Evolutionary conservation across 768 basidiomycete genomes (phyloP), one percentile per base, ranked within the genome.

Genomic region (Auricularia heimuer): DNA sequence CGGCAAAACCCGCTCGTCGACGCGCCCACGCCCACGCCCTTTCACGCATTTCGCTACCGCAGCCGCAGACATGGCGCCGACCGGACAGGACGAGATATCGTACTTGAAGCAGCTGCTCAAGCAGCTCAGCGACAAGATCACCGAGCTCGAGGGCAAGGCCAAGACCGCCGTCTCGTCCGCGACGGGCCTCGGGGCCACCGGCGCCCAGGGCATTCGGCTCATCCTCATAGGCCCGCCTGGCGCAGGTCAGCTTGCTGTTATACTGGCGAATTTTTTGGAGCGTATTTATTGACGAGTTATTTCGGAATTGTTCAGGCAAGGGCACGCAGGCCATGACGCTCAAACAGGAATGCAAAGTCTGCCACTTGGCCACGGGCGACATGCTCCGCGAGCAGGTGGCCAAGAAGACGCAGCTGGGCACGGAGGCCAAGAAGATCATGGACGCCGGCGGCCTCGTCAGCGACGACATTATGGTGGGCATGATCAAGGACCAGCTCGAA

Each of bases 321-420:
- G 97, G 97, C 34, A 99, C 97, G 2, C 97, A 99, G 76, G 97
- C 94, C 0, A 96, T 97, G 4, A 84, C 82, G 74, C 94, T 99
- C 79, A 86, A 88, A 63, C 87, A 93, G 68, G 84, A 91, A 72
- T 99, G 90, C 81, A 95, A 94, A 73, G 86, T 99, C 56, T 99
- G 97, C 81, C 97, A 99, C 79, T 81, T 99, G 70, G 96, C 97
- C 33, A 99, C 97, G 36, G 97, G 97, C 21, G 97, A 99, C 80
- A 96, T 99, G 94, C 83, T 99, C 65, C 89, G 97, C 62, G 92
- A 94, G 68, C 94, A 99, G 76, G 94, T 99, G 67, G 73, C 85
- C 42, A 76, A 86, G 74, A 89, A 95, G 79, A 97, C 97, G 3
- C 78, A 84, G 54, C 85, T 99, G 51, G 97, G 97, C 67, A 77